Conservation (phyloP, 176 grass and related monocot genomes). For the Stipa capillata region DNA sequence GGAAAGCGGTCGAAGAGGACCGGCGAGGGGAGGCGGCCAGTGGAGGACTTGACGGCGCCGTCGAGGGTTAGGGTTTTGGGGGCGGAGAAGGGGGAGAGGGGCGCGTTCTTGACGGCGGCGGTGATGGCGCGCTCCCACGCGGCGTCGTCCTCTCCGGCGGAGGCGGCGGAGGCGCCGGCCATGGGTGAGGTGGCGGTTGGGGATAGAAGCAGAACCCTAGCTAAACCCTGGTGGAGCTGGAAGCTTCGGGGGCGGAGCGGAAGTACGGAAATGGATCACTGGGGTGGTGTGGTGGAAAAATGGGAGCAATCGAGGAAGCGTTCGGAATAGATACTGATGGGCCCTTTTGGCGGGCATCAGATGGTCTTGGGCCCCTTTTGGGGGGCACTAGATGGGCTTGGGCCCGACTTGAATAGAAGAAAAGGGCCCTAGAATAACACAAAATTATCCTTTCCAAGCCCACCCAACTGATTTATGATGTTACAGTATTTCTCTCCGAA, state of each 20-base stretch:
- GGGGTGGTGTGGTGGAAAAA: background rate
- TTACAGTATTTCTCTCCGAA: too few relatives aligned
- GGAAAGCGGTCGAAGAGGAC: constrained; percentile 28
- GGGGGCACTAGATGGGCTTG: too few relatives aligned
- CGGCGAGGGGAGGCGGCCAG: constrained; percentile 47
- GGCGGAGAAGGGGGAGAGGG: background rate
- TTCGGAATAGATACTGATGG: background rate
- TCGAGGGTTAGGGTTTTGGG: constrained; percentile 54
- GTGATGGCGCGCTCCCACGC: constrained; percentile 51
- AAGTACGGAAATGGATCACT: background rate
- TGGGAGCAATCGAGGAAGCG: background rate
- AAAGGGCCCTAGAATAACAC: background rate
- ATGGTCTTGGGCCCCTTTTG: too few relatives aligned
- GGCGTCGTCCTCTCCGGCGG: constrained; percentile 23
- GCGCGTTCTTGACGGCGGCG: constrained; percentile 19
- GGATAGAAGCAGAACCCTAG: constrained; percentile 22
- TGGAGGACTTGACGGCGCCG: constrained; percentile 48
- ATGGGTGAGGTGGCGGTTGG: background rate
- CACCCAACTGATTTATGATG: background rate
- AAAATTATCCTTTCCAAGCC: background rate
- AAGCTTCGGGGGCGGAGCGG: background rate
- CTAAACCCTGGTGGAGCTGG: constrained; percentile 28
- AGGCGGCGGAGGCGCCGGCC: background rate
- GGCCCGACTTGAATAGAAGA: background rate
- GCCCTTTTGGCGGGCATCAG: background rate